Conservation (phyloP, 441 rosid species). For the Daphne laureola region DNA sequence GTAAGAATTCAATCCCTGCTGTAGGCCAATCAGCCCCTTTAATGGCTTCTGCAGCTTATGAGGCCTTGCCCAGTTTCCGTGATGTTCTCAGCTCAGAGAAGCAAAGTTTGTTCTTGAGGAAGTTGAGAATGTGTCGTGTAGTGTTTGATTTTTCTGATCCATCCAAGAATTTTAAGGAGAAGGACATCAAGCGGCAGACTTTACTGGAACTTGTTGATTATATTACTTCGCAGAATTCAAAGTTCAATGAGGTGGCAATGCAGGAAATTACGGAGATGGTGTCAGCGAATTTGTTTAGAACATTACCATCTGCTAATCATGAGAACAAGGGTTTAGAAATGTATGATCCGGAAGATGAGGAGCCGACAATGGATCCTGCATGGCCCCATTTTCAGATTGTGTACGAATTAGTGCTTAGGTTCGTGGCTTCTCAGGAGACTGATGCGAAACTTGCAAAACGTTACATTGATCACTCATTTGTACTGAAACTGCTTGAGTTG, state of each 20-base stretch:
- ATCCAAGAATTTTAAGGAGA: conserved; percentile 64
- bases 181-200: conserved; percentile 75
- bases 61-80: conserved; percentile 63
- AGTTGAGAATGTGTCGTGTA: conserved; percentile 62
- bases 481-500: conserved; percentile 67
- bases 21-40: conserved; percentile 25
- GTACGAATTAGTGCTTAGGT: conserved; percentile 70
- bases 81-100: conserved; percentile 69
- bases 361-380: conserved; percentile 59
- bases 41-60: conserved; percentile 36
- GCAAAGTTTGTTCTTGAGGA: conserved; percentile 61
- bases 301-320: conserved; percentile 46
- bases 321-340: conserved; percentile 43
- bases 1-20: conserved; percentile 30
- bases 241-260: conserved; percentile 73
- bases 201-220: conserved; percentile 79
- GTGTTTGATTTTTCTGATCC: conserved; percentile 68
- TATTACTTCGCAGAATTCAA: conserved; percentile 39
- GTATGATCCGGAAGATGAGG: conserved; percentile 73
- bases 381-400: conserved; percentile 86
- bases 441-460: conserved; percentile 84
- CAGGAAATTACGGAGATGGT: conserved; percentile 68
- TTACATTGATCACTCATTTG: conserved; percentile 77
- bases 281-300: conserved; percentile 59
- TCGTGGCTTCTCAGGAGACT: conserved; percentile 71